Base-by-base conservation (phyloP, 352 stramenopile species). In the Pythium pyrilobum region DNA sequence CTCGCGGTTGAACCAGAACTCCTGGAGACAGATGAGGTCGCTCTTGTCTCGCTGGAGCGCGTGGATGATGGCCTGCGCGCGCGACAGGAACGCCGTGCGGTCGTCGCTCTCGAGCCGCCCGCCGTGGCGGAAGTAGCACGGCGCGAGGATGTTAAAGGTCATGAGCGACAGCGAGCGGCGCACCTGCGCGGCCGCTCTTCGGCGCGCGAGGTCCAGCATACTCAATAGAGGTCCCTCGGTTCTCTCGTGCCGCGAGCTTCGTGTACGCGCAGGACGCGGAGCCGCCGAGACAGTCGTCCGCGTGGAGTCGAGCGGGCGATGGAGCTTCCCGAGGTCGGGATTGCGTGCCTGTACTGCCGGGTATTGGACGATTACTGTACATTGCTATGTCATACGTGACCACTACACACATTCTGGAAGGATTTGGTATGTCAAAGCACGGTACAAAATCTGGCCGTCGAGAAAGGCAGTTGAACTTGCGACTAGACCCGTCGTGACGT, bases 131-230 rank as follows among this genome's bases (percentile, higher is more conserved):
- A 94, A 94, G 72, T 94, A 94, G 71, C 83, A 94, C 47, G 83
- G 83, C 31, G 83, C 83, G 46, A 94, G 72, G 47, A 94, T 63
- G 68, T 94, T 94, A 64, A 94, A 94, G 50, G 81, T 91, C 79
- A 94, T 85, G 56, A 94, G 72, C 64, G 81, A 89, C 47, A 91
- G 65, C 64, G 65, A 67, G 25, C 62, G 69, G 43, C 29, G 52
- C 52, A 38, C 28, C 28, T 59, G 52, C 43, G 52, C 52, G 18
- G 47, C 42, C 1, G 59, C 52, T 56, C 63, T 58, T 21, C 63
- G 64, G 25, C 62, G 62, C 55, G 71, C 53, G 27, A 59, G 46
- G 41, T 69, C 53, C 52, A 66, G 40, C 59, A 67, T 67, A 24
- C 5, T 47, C 18, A 10, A 5, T 9, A 9, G 28, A 12, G 24